Evolutionary conservation across 2,329 filamentous ascomycete species (phyloP), one percentile per base, ranked within the genome.

Genomic region (Fusarium guadeloupense): DNA sequence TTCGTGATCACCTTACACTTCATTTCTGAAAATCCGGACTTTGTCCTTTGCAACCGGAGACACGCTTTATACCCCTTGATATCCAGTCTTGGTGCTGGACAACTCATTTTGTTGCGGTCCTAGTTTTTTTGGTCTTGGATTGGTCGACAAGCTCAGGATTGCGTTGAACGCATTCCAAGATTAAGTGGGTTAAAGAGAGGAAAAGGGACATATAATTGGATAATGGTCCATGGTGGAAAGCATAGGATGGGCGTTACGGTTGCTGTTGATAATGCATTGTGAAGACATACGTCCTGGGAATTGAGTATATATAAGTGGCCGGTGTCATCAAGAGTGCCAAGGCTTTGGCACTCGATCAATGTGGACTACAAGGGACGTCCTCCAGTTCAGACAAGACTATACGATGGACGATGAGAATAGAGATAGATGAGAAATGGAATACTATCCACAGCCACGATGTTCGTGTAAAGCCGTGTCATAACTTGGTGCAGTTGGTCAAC

Each of bases 1-100:
- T 74, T 80, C 80, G 49, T 81, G 71, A 77, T 54, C 50, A 54
- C 40, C 41, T 64, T 66, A 39, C 41, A 39, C 34, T 58, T 62
- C 33, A 45, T 43, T 48, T 40, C 61, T 49, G 21, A 59, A 16
- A 54, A 47, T 52, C 45, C 26, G 53, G 52, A 31, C 49, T 46
- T 53, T 54, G 37, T 31, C 41, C 53, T 44, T 59, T 44, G 31
- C 31, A 38, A 30, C 23, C 50, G 50, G 59, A 44, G 56, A 51
- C 28, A 39, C 50, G 40, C 37, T 61, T 67, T 63, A 67, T 66
- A 66, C 59, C 63, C 62, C 55, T 21, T 64, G 51, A 34, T 51
- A 48, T 41, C 63, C 62, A 49, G 43, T 54, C 49, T 62, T 45
- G 52, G 51, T 57, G 43, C 46, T 57, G 47, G 46, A 50, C 44